phyloP scores from a whole-genome alignment of 2,329 filamentous ascomycete genomes.

The Myriangium duriaei region DNA sequence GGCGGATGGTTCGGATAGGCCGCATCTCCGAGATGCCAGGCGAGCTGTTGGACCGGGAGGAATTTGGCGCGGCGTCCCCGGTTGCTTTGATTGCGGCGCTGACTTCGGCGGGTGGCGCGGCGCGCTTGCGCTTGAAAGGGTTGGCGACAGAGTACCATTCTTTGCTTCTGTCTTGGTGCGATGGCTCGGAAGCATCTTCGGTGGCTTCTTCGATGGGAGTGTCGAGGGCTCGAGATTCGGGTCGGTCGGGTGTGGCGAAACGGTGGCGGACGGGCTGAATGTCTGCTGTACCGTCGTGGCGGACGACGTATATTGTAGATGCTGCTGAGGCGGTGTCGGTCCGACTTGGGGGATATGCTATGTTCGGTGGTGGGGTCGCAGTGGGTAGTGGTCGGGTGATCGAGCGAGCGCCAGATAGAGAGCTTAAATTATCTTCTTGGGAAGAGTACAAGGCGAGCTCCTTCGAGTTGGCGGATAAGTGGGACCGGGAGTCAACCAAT shows the following conservation, averaged over 20 bases:
- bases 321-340: slow-evolving; percentile 49
- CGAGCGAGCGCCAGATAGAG: slow-evolving; percentile 9
- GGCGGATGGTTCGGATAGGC: slow-evolving; percentile 1
- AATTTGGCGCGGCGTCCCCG: slow-evolving; percentile 11
- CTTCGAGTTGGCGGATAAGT: slow-evolving; percentile 5
- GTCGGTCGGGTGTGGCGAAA: slow-evolving; percentile 7
- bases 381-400: not conserved
- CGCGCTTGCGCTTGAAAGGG: slow-evolving; percentile 45
- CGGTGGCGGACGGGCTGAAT: slow-evolving; percentile 26
- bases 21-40: not conserved
- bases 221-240: slow-evolving; percentile 9
- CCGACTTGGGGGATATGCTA: slow-evolving; percentile 45
- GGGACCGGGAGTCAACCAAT: slow-evolving; percentile 2
- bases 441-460: slow-evolving; percentile 1
- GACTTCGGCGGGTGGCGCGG: slow-evolving; percentile 47
- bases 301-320: slow-evolving; percentile 52
- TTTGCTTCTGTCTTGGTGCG: slow-evolving; percentile 19
- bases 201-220: slow-evolving; percentile 15
- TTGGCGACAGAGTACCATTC: slow-evolving; percentile 42
- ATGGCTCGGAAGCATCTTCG: slow-evolving; percentile 15
- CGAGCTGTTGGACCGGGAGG: not conserved
- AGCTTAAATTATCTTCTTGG: slow-evolving; percentile 8
- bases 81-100: slow-evolving; percentile 32
- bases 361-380: slow-evolving; percentile 15
- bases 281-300: slow-evolving; percentile 44